Evolutionary conservation across 306 rosid genomes (phyloP).

Genomic region (Gastrolobium bilobum): DNA sequence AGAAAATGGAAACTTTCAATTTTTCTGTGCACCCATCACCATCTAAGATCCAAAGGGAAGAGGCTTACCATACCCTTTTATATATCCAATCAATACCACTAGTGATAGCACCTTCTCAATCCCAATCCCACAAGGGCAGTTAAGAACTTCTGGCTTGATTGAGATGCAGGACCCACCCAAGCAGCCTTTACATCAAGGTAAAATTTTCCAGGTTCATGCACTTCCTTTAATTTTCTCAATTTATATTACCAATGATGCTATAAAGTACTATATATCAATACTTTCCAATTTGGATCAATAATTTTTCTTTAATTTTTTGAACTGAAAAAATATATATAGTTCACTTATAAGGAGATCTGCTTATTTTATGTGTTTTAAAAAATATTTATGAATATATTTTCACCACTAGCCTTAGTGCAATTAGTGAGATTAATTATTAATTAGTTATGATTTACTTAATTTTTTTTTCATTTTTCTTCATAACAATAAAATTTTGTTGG

Average conservation of each 20-base stretch:
- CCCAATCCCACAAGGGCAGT: conserved; percentile 35
- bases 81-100: conserved; percentile 27
- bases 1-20: conserved; percentile 39
- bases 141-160: conserved; percentile 38
- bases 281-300: conserved; percentile 3
- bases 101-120: conserved; percentile 4
- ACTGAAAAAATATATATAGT: background rate
- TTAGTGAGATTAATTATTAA: background rate
- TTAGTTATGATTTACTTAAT: no score
- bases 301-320: background rate
- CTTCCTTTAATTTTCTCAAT: background rate
- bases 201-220: conserved; percentile 6
- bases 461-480: background rate
- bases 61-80: conserved; percentile 29
- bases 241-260: background rate
- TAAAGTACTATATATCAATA: background rate
- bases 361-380: background rate
- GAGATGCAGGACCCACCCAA: conserved; percentile 47
- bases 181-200: conserved; percentile 40
- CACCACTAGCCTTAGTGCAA: conserved; percentile 31
- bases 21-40: conserved; percentile 35
- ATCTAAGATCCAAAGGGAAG: conserved; percentile 41
- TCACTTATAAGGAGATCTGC: background rate
- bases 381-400: background rate
- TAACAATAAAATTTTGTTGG: conserved; percentile 9